Conservation (phyloP, 176 grass and related monocot species). For the Bromus sterilis region DNA sequence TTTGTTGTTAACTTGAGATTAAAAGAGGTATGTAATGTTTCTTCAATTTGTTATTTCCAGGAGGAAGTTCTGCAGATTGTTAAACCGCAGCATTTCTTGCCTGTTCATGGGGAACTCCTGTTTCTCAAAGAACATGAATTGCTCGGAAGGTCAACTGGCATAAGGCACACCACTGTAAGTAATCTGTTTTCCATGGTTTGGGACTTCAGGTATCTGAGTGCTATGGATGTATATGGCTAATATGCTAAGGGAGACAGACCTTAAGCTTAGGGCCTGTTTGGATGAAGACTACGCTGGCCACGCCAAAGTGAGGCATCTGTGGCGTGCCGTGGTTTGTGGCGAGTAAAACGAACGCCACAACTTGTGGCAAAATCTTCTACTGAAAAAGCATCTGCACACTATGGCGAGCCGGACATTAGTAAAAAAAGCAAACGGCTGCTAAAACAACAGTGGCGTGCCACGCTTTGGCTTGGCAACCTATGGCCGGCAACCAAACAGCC, state of each 20-base stretch:
- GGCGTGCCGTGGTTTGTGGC: too few species aligned
- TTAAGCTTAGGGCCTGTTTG: too few species aligned
- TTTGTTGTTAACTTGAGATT: constrained; percentile 11
- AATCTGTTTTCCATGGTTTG: neutral
- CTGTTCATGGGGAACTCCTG: constrained; percentile 93
- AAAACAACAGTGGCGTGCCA: too few species aligned
- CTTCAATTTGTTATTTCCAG: constrained; percentile 49
- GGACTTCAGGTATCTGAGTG: neutral
- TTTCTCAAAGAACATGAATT: constrained; percentile 98
- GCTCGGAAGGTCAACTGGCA: constrained; percentile 93
- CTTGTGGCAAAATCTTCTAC: too few species aligned
- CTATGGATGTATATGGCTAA: neutral
- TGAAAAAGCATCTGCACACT: too few species aligned
- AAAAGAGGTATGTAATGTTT: neutral
- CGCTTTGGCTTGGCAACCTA: too few species aligned
- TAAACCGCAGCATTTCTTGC: constrained; percentile 97
- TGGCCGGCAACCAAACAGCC: too few species aligned
- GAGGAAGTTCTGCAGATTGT: constrained; percentile 98
- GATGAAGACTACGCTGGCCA: too few species aligned
- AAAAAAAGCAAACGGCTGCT: too few species aligned
- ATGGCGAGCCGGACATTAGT: too few species aligned
- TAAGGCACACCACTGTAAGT: constrained; percentile 96
- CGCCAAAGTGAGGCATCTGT: too few species aligned
- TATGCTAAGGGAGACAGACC: neutral
- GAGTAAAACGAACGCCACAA: too few species aligned